Evolutionary conservation across 495 filamentous ascomycete species (phyloP).

Genomic region (Penicillium canariense): DNA sequence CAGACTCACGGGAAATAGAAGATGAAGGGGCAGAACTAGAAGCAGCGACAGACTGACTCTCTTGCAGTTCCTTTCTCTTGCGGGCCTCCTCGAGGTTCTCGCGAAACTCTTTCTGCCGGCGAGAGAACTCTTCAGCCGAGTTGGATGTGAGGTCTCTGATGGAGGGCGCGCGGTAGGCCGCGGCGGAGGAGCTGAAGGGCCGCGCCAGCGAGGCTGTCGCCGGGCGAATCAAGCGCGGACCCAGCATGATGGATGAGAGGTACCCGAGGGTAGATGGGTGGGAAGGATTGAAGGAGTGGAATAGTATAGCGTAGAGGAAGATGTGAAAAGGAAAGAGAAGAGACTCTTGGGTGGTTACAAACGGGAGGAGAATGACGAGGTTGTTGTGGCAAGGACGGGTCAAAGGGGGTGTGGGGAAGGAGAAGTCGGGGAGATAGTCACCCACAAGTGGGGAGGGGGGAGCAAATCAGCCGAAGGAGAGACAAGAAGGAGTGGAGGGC

Average conservation of each 20-base stretch:
- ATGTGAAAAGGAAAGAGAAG: not conserved
- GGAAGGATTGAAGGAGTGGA: not conserved
- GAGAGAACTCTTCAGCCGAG: slow-evolving; percentile 69
- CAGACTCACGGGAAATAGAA: slow-evolving; percentile 43
- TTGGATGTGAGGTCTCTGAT: slow-evolving; percentile 79
- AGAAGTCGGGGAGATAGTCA: not conserved
- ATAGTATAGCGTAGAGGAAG: not conserved
- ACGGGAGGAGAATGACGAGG: too few relatives aligned
- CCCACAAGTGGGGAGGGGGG: not conserved
- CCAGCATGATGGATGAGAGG: slow-evolving; percentile 41
- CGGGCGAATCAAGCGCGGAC: slow-evolving; percentile 48
- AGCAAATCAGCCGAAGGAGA: slow-evolving; percentile 2
- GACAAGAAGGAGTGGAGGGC: not conserved
- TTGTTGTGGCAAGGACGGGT: too few relatives aligned
- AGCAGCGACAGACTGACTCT: slow-evolving; percentile 67
- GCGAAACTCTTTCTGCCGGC: slow-evolving; percentile 81
- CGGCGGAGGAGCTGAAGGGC: slow-evolving; percentile 58
- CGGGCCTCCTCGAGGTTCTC: slow-evolving; percentile 73
- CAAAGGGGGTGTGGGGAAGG: too few relatives aligned
- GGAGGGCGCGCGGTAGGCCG: slow-evolving; percentile 63
- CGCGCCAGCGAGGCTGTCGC: slow-evolving; percentile 50
- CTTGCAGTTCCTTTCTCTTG: slow-evolving; percentile 73
- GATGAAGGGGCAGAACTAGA: slow-evolving; percentile 45
- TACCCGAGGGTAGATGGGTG: not conserved
- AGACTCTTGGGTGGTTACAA: too few relatives aligned